Evolutionary conservation across 2,329 filamentous ascomycete species (phyloP).

Genomic region (Sporothrix globosa): DNA sequence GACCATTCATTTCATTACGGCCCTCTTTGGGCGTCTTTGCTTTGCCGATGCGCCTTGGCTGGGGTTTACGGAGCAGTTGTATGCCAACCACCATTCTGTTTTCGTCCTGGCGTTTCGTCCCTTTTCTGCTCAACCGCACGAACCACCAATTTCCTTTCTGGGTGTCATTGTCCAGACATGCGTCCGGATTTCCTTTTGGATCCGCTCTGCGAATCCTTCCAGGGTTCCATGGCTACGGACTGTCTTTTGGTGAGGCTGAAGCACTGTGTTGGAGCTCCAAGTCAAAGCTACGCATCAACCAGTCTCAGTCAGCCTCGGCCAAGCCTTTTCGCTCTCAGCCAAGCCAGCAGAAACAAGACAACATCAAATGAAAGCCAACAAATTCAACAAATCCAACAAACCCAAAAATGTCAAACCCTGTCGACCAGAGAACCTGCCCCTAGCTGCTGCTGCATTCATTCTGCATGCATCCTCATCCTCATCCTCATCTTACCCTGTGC

Average conservation of each 20-base stretch:
- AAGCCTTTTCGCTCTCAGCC: no score
- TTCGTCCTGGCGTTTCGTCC: constrained; percentile 2
- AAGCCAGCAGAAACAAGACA: no score
- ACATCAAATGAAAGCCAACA: no score
- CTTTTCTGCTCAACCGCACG: neutral
- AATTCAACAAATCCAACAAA: no score
- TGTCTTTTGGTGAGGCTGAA: no score
- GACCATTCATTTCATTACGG: neutral
- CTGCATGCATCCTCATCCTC: constrained; percentile 15
- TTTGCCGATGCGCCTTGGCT: constrained; percentile 27
- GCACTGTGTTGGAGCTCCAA: no score
- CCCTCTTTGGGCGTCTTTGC: neutral
- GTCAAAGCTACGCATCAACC: no score
- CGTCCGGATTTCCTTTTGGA: neutral
- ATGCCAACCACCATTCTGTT: neutral
- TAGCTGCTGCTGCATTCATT: constrained; percentile 9
- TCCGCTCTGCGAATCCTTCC: no score
- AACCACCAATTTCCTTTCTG: constrained; percentile 13
- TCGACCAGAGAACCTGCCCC: neutral
- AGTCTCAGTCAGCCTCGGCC: no score
- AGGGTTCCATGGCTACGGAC: no score
- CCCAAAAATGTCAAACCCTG: neutral
- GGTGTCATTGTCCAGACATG: constrained; percentile 13
- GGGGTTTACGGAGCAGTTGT: neutral
- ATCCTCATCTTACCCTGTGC: neutral